These are phyloP conservation scores for Aspergillus sp. DNA, from an alignment of 2,329 filamentous ascomycete species.

Conservation along the genomic window DNA sequence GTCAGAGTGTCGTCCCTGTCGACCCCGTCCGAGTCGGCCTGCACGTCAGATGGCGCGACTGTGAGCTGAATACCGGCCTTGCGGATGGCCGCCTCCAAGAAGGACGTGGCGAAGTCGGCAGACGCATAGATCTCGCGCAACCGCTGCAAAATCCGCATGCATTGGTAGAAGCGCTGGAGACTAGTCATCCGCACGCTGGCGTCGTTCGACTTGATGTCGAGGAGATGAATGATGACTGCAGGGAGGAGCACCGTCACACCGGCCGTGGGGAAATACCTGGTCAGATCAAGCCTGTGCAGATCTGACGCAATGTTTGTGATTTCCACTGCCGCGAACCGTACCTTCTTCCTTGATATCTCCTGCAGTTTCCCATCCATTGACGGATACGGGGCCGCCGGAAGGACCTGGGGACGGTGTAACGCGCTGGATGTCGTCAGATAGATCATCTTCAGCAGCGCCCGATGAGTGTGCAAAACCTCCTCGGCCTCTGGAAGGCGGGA, in stretches of 20 bases:
- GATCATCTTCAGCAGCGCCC: constrained; percentile 84
- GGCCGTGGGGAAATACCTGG: constrained; percentile 74
- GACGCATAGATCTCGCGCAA: constrained; percentile 84
- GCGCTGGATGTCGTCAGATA: constrained; percentile 88
- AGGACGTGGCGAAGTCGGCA: constrained; percentile 91
- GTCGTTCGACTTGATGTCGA: constrained; percentile 80
- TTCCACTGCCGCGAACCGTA: constrained; percentile 72
- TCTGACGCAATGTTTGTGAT: constrained; percentile 78
- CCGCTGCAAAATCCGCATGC: constrained; percentile 83
- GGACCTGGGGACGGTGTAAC: constrained; percentile 80
- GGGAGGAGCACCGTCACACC: constrained; percentile 85
- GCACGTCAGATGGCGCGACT: constrained; percentile 30
- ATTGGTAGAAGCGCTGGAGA: constrained; percentile 74
- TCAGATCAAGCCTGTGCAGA: constrained; percentile 62
- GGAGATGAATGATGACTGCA: constrained; percentile 84
- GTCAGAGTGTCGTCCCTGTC: constrained; percentile 26
- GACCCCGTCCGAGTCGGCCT: constrained; percentile 11
- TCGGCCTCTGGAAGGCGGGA: constrained; percentile 42
- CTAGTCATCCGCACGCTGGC: constrained; percentile 62
- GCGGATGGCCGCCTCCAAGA: constrained; percentile 82
- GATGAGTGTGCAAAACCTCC: constrained; percentile 55
- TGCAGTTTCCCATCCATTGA: constrained; percentile 58
- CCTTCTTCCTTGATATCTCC: constrained; percentile 71
- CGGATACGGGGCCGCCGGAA: constrained; percentile 58
- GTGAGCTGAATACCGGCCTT: constrained; percentile 72